Evolutionary conservation across 306 rosid genomes (phyloP), one percentile per base, ranked within the genome.

Genomic region (Abrus precatorius): DNA sequence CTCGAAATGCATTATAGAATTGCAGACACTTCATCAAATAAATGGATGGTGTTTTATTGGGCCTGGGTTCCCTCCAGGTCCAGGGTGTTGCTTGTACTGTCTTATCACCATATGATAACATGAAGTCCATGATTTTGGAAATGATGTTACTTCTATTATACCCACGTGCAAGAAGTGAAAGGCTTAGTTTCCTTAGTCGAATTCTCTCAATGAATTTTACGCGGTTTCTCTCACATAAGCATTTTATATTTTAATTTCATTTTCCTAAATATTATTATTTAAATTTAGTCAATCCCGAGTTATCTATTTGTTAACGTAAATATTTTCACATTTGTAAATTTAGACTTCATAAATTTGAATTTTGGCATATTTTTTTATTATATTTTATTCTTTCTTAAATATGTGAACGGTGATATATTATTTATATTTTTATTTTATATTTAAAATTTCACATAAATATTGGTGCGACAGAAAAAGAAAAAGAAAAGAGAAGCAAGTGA

Each of bases 11-110:
- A 78, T 78, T 73, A 48, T 6, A 54, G 59, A 61, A 62, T 60
- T 75, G 56, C 66, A 55, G 60, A 78, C 52, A 43, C 62, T 49
- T 43, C 72, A 62, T 84, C 76, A 57, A 87, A 84, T 87, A 87
- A 84, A 69, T 29, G 75, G 77, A 63, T 43, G 56, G 54, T 28
- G 61, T 76, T 50, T 49, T 55, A 49, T 28, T 38, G 14, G 27
- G 11, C 56, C 71, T 12, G 38, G 30, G 29, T 27, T 69, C 74
- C 63, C 34, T 64, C 61, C 45, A 41, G 52, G 7, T 55, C 57
- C 49, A 62, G 33, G 68, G 38, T 71, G 75, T 86, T 69, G 48
- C 30, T 32, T 66, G 64, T 69, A 52, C 60, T 48, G 68, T 78
- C 20, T 20, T 20, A 52, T 75, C 77, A 75, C 65, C 72, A 0